These are phyloP conservation scores for Paraphoma chrysanthemicola DNA, from an alignment of 2,329 filamentous ascomycete genomes.

Conservation along the genomic window DNA sequence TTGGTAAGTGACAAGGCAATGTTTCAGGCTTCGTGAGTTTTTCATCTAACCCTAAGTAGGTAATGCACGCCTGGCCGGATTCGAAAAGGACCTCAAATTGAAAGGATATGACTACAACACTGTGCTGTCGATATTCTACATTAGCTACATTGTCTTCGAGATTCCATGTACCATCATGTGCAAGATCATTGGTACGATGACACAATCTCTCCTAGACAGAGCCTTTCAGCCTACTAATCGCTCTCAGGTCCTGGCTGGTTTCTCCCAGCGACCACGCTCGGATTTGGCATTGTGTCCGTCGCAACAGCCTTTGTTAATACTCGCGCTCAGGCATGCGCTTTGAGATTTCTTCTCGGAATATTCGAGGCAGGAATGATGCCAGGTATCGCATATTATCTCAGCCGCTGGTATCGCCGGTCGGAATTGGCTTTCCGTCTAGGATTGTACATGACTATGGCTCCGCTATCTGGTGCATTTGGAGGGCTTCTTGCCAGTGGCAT, in stretches of 20 bases:
- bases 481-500: constrained; percentile 67
- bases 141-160: constrained; percentile 75
- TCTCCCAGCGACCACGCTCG: constrained; percentile 64
- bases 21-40: no score
- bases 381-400: constrained; percentile 74
- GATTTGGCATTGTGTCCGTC: constrained; percentile 67
- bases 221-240: no score
- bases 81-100: constrained; percentile 66
- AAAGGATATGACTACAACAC: constrained; percentile 70
- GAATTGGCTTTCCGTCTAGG: constrained; percentile 71
- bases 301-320: constrained; percentile 69
- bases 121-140: constrained; percentile 71
- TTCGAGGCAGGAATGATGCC: constrained; percentile 76
- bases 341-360: constrained; percentile 67
- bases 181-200: neutral
- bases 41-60: constrained; percentile 43
- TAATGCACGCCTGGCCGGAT: constrained; percentile 71
- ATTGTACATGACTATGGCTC: constrained; percentile 71
- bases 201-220: no score
- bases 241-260: constrained; percentile 67
- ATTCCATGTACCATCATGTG: constrained; percentile 67
- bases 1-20: constrained; percentile 33
- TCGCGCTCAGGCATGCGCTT: constrained; percentile 58
- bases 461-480: constrained; percentile 72
- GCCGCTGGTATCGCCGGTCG: constrained; percentile 71